Conservation (phyloP, 2,329 filamentous ascomycete species). For the Aschersonia sp. region DNA sequence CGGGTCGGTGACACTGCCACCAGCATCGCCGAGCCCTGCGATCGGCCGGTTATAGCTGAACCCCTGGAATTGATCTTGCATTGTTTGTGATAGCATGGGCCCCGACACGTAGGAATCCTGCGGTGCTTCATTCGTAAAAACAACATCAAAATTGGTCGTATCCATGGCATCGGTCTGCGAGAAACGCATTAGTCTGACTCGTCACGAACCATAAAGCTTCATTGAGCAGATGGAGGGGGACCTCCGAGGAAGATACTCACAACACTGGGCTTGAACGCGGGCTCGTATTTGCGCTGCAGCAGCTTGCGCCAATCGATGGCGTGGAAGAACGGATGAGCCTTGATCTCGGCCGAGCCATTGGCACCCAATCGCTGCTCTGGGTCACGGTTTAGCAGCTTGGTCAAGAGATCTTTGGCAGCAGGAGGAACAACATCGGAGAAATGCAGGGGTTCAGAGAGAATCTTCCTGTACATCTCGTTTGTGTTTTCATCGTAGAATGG, state of each 20-base stretch:
- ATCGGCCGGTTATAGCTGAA: constrained; percentile 98
- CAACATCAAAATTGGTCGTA: constrained; percentile 80
- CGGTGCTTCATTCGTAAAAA: constrained; percentile 82
- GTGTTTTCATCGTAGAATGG: constrained; percentile 99
- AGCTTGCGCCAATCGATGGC: constrained; percentile 98
- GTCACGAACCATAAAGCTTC: not conserved
- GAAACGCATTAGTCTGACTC: constrained; percentile 1
- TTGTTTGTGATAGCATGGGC: constrained; percentile 78
- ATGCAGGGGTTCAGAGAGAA: constrained; percentile 85
- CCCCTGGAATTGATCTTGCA: constrained; percentile 90
- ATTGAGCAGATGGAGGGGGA: too few species aligned
- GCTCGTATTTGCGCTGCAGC: constrained; percentile 93
- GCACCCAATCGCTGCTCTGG: constrained; percentile 81
- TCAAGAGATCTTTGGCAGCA: constrained; percentile 83
- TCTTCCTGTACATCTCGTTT: constrained; percentile 99
- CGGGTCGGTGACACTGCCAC: constrained; percentile 86
- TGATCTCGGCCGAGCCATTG: constrained; percentile 92
- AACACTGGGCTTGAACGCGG: constrained; percentile 92
- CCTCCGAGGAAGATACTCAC: constrained; percentile 45
- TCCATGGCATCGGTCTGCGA: constrained; percentile 68
- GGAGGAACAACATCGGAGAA: constrained; percentile 93
- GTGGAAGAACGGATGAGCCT: constrained; percentile 97
- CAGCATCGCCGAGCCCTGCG: constrained; percentile 80
- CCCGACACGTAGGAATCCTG: constrained; percentile 91
- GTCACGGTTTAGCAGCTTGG: constrained; percentile 81